A percentile compares a stretch with the other conserved stretches of the same genome.
Conservation (phyloP, 805 yeast species). For the Ogataea populi-albae region DNA sequence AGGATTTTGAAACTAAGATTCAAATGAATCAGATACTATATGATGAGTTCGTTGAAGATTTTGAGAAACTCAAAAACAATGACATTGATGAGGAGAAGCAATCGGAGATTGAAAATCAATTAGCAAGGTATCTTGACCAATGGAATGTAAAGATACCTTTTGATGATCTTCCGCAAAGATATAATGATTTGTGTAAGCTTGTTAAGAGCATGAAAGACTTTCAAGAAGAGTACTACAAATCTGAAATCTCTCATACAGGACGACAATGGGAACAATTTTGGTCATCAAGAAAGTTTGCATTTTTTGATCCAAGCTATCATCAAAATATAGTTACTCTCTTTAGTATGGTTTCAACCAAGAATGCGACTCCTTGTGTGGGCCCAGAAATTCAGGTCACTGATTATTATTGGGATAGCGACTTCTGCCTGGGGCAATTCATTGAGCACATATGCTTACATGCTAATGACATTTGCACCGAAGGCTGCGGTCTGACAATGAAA, state of each 20-base stretch:
- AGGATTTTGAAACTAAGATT: slow-evolving; percentile 24
- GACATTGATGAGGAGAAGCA: slow-evolving; percentile 2
- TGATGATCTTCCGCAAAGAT: slow-evolving; percentile 36
- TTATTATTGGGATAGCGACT: slow-evolving; percentile 87
- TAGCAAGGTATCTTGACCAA: slow-evolving; percentile 8
- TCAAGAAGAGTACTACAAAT: slow-evolving; percentile 27
- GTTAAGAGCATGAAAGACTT: slow-evolving; percentile 33
- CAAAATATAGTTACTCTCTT: slow-evolving; percentile 76
- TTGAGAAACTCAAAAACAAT: slow-evolving; percentile 26
- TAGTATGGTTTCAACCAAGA: slow-evolving; percentile 77
- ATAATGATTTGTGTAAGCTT: slow-evolving; percentile 36
- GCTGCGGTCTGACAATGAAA: slow-evolving; percentile 66
- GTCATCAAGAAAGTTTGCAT: slow-evolving; percentile 41
- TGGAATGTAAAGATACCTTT: slow-evolving; percentile 18
- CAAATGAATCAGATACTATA: slow-evolving; percentile 31
- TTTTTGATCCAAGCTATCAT: slow-evolving; percentile 66
- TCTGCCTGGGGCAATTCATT: slow-evolving; percentile 82
- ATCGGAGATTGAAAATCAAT: slow-evolving; percentile 12
- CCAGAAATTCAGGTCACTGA: slow-evolving; percentile 84
- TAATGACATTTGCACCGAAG: slow-evolving; percentile 67
- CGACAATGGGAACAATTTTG: slow-evolving; percentile 71
- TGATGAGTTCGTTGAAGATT: slow-evolving; percentile 18
- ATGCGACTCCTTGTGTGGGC: slow-evolving; percentile 89
- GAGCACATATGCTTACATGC: slow-evolving; percentile 77
- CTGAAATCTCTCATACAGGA: slow-evolving; percentile 34